These are phyloP conservation scores for Alternaria infectoria DNA, from an alignment of 2,329 filamentous ascomycete species.

Conservation along the genomic window DNA sequence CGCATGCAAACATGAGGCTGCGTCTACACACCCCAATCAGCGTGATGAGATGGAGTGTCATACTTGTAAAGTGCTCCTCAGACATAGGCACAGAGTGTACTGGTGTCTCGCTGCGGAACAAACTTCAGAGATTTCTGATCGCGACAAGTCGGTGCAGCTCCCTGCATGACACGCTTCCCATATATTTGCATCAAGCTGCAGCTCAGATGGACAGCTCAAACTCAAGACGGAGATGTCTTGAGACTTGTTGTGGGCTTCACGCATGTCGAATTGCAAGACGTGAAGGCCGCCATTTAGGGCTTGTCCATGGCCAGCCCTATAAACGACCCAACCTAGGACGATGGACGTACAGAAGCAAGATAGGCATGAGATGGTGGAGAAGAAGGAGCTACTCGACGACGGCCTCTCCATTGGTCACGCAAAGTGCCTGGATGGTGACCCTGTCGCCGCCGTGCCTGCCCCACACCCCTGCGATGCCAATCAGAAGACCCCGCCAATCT, in stretches of 20 bases:
- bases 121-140: not conserved
- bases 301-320: not conserved
- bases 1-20: not conserved
- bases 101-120: not conserved
- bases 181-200: not conserved
- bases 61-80: not conserved
- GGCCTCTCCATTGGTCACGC: not conserved
- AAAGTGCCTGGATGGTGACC: not conserved
- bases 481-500: not conserved
- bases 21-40: not conserved
- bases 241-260: not conserved
- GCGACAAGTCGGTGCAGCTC: not conserved
- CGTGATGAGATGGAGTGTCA: not conserved
- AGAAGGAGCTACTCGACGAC: not conserved
- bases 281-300: not conserved
- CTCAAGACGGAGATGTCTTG: not conserved
- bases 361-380: not conserved
- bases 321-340: not conserved
- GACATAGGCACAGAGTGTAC: not conserved
- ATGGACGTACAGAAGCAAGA: not conserved
- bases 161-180: not conserved
- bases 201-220: not conserved
- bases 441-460: not conserved
- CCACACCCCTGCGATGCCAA: not conserved
- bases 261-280: not conserved